Conservation (phyloP, 306 rosid species). For the Trifolium repens region DNA sequence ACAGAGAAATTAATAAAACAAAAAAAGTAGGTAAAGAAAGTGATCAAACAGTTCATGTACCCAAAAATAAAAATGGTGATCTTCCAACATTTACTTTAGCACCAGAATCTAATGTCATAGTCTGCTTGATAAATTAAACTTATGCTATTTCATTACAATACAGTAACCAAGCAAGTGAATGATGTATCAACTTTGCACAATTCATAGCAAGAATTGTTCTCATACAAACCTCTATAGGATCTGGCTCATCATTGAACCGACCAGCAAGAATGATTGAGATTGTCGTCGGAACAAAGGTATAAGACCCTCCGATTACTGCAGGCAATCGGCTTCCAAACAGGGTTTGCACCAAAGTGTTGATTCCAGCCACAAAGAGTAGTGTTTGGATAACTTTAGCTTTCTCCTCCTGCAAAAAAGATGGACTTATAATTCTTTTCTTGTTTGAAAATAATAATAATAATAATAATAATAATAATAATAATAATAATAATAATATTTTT, state of each 20-base stretch:
- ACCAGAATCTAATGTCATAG: conserved; percentile 31
- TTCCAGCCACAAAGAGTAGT: conserved; percentile 93
- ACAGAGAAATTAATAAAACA: conserved; percentile 25
- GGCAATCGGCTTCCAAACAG: conserved; percentile 90
- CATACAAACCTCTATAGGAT: conserved; percentile 75
- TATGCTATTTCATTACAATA: conserved; percentile 9
- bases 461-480: no score
- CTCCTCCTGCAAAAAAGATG: conserved; percentile 67
- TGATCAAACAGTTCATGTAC: conserved; percentile 36
- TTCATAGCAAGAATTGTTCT: conserved; percentile 37
- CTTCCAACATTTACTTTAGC: conserved; percentile 22
- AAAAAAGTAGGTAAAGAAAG: conserved; percentile 38
- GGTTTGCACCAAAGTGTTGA: conserved; percentile 88
- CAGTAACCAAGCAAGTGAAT: conserved; percentile 36
- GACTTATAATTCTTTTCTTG: background rate
- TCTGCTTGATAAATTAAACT: conserved; percentile 25
- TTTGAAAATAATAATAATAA: background rate
- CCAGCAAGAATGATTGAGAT: conserved; percentile 93
- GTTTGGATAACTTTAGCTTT: conserved; percentile 96
- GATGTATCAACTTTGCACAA: conserved; percentile 30
- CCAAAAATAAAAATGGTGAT: conserved; percentile 15
- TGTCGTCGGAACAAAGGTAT: conserved; percentile 92
- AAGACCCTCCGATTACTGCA: conserved; percentile 95
- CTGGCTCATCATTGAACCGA: conserved; percentile 67
- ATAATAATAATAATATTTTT: background rate